phyloP scores from a whole-genome alignment of 2,329 filamentous ascomycete species.

The Rutstroemia sp. region DNA sequence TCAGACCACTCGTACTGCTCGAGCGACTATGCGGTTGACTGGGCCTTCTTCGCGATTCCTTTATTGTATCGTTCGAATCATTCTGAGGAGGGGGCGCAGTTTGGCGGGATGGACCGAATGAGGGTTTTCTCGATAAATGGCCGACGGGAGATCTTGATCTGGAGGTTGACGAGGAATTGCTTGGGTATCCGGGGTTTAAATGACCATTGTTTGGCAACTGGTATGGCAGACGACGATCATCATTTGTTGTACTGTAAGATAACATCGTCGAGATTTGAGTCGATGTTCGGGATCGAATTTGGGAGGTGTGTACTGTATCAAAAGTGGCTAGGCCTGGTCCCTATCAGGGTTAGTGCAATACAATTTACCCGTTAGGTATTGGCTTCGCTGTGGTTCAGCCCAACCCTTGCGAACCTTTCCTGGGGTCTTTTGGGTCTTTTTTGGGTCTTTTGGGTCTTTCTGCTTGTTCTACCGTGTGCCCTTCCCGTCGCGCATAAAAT shows the following conservation, averaged over 20 bases:
- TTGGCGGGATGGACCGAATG: slow-evolving; percentile 6
- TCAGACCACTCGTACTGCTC: slow-evolving; percentile 5
- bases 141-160: slow-evolving; percentile 1
- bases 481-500: too few species aligned
- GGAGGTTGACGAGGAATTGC: not conserved
- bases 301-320: slow-evolving; percentile 6
- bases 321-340: not conserved
- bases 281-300: slow-evolving; percentile 4
- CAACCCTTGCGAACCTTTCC: not conserved
- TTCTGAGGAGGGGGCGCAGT: slow-evolving; percentile 7
- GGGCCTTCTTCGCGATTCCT: slow-evolving; percentile 21
- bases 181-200: not conserved
- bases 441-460: too few species aligned
- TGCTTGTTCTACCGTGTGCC: too few species aligned
- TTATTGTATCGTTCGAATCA: slow-evolving; percentile 6
- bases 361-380: not conserved
- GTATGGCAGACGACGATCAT: slow-evolving; percentile 6
- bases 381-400: not conserved
- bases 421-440: not conserved
- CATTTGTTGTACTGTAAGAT: slow-evolving; percentile 10
- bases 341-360: not conserved
- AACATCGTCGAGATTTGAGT: slow-evolving; percentile 7
- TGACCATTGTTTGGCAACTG: not conserved
- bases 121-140: slow-evolving; percentile 3
- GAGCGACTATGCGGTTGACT: slow-evolving; percentile 24